Evolutionary conservation across 805 yeast genomes (phyloP).

Genomic region (Cyberlindnera petersonii): DNA sequence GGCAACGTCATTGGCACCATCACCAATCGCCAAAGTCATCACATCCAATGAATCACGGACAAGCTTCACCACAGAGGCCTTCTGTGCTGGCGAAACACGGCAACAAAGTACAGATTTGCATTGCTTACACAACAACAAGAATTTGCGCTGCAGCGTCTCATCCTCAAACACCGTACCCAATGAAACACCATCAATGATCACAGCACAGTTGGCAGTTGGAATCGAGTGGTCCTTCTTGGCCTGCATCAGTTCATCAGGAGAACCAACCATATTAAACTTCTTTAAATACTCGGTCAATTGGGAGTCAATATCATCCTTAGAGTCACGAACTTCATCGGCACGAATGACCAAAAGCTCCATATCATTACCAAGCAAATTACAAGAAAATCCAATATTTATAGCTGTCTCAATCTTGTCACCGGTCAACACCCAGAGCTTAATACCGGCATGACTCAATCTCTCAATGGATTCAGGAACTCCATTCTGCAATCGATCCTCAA

Average conservation of each 20-base stretch:
- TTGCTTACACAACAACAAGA: conserved; percentile 68
- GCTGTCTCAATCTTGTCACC: conserved; percentile 92
- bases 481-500: conserved; percentile 79
- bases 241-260: conserved; percentile 49
- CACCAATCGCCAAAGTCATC: conserved; percentile 86
- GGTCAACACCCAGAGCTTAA: conserved; percentile 80
- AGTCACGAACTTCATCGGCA: conserved; percentile 38
- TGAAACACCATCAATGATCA: conserved; percentile 80
- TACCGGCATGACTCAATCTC: conserved; percentile 67
- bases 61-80: conserved; percentile 75
- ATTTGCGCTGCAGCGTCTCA: conserved; percentile 47
- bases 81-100: conserved; percentile 85
- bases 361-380: conserved; percentile 69
- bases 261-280: conserved; percentile 56
- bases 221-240: conserved; percentile 59
- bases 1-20: conserved; percentile 86
- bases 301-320: conserved; percentile 5
- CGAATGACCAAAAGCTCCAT: conserved; percentile 68
- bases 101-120: conserved; percentile 82
- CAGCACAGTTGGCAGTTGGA: conserved; percentile 64
- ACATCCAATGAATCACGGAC: conserved; percentile 74
- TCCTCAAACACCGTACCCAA: conserved; percentile 48
- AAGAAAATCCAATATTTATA: conserved; percentile 80
- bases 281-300: conserved; percentile 38
- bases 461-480: conserved; percentile 84